Evolutionary conservation across 1,284 basidiomycete genomes (phyloP).

Genomic region (Trametes sp.): DNA sequence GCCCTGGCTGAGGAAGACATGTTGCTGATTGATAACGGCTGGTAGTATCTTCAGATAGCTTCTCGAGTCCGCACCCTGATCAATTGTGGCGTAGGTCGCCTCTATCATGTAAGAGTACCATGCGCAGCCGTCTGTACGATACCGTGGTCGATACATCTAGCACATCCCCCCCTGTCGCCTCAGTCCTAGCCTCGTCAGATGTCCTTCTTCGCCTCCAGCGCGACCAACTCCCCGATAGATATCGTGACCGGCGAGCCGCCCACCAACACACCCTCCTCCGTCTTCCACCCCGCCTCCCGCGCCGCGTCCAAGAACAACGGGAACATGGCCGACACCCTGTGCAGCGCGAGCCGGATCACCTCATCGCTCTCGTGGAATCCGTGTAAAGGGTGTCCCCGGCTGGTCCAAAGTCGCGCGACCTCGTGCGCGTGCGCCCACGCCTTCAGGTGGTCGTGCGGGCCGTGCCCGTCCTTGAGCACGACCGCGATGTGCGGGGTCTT

Average conservation of each 20-base stretch:
- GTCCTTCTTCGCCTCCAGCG: slow-evolving; percentile 19
- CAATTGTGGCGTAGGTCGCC: too few relatives aligned
- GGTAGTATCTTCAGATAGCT: too few relatives aligned
- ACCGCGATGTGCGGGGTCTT: slow-evolving; percentile 47
- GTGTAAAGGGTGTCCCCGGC: slow-evolving; percentile 8
- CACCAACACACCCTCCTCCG: slow-evolving; percentile 46
- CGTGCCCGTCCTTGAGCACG: slow-evolving; percentile 58
- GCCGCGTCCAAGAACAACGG: slow-evolving; percentile 43
- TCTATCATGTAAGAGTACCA: too few relatives aligned
- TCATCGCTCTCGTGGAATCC: slow-evolving; percentile 26
- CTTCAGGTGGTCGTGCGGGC: slow-evolving; percentile 56
- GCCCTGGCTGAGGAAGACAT: not conserved
- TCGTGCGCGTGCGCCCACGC: slow-evolving; percentile 61
- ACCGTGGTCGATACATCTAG: too few relatives aligned
- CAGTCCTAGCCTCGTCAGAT: slow-evolving; percentile 8
- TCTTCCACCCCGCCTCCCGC: slow-evolving; percentile 47
- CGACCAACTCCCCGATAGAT: slow-evolving; percentile 27
- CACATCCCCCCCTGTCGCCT: too few relatives aligned
- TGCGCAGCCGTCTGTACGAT: too few relatives aligned
- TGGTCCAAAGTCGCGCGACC: slow-evolving; percentile 26
- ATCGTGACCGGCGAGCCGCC: slow-evolving; percentile 46
- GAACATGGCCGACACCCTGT: slow-evolving; percentile 39
- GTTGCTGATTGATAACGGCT: too few relatives aligned
- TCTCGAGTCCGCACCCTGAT: too few relatives aligned
- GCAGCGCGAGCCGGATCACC: slow-evolving; percentile 37